Base-by-base conservation (phyloP, 805 yeast genomes). In the Candida incommunis region DNA sequence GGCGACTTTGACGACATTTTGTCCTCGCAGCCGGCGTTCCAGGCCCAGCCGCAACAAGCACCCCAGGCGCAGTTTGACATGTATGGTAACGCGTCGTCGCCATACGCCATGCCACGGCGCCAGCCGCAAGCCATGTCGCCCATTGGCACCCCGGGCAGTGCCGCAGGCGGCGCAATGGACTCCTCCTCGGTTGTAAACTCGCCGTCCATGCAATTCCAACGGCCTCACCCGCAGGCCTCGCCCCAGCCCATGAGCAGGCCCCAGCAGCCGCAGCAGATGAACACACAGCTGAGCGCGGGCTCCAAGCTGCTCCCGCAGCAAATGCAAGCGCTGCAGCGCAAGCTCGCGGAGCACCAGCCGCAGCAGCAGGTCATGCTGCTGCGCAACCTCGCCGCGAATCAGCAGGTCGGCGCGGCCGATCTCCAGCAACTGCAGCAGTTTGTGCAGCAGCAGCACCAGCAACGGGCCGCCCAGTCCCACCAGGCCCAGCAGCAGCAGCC, bases 361-460 rank as follows among this genome's bases (percentile, higher is more conserved):
- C 37, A 31, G 18, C 37, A 31, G 20, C 37, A 31, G 37, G 27
- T 25, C 13, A 7, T 25, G 13, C 27, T 25, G 13, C 27, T 25
- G 13, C 7, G 27, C 13, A 7, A 25, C 7, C 27, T 25, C 27
- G n/a, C n/a, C n/a, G 27, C 27, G 13, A 25, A 25, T 13, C 27
- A 25, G 13, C 27, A 7, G 13, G 27, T 7, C 27, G 27, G 27
- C 7, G 27, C 27, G 7, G 27, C 13, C 13, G 27, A 13, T 13
- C 27, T 13, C 13, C 27, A 25, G 27, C 27, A 25, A 25, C 13
- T 25, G 27, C 46, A 44, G 26, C 41, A 44, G 45, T 34, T 34
- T 16, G 26, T 29, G 41, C 43, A n/a, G 16, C 45, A 40, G 42
- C 45, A 26, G 3, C 49, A 40, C 40, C 31, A 4, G 24, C 45